Evolutionary conservation across 495 filamentous ascomycete species (phyloP), one percentile per base, ranked within the genome.

Genomic region (Hyphodiscus hymeniophilus): DNA sequence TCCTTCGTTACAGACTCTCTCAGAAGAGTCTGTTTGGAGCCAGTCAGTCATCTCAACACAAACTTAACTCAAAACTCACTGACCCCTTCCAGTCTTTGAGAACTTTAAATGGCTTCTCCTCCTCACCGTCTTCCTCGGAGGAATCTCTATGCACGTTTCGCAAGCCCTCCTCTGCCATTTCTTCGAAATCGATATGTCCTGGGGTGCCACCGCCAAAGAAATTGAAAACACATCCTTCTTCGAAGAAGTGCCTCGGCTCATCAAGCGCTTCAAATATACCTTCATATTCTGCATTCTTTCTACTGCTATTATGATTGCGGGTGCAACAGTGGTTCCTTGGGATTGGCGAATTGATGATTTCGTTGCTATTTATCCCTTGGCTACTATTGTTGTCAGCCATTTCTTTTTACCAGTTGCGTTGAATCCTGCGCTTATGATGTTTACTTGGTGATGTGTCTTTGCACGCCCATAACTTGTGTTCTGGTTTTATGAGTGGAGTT

Each of bases 391-490:
- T 12, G 60, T 69, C 21, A 62, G 63, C 13, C 80, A 84, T 55
- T 74, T 80, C 58, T 56, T 80, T 31, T 55, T 83, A 33, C 80
- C 79, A 3, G 70, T 84, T 39, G 70, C 66, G 42, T 60, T 84
- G 33, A 84, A 84, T 43, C 80, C 80, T 12, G 73, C 74, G 20
- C 58, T 84, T 60, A 83, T 84, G 80, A 68, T 77, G 56, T 82
- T 82, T 57, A 80, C 77, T 18, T 84, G 73, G 73, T 81, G 66
- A 16, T 20, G 38, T 4, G 6, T 28, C 5, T 4, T 10, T 28
- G 26, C 26, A n/a, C n/a, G n/a, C n/a, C n/a, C n/a, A n/a, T n/a
- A n/a, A n/a, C 26, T 28, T 28, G 26, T 28, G 26, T 28, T 28
- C 4, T 28, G 26, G 4, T 4, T 28, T 28, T 28, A 28, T 28